phyloP scores from a whole-genome alignment of 257 asterid genomes.

The Ophiorrhiza pumila region DNA sequence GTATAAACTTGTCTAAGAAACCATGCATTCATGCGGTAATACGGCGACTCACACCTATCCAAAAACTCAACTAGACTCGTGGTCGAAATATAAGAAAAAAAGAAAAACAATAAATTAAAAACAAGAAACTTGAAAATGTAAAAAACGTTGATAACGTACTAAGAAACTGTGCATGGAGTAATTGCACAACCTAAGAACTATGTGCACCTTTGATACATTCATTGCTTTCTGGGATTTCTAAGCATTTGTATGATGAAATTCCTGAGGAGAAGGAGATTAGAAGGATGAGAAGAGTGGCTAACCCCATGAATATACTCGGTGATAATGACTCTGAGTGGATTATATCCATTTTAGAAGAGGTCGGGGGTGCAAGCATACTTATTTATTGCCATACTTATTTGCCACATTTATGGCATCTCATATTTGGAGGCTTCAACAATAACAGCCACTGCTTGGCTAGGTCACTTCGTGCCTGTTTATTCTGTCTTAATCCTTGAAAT shows the following conservation, averaged over 20 bases:
- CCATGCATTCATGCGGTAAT: too few species aligned
- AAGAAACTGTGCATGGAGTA: too few species aligned
- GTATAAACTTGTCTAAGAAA: too few species aligned
- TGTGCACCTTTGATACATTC: slow-evolving; percentile 95
- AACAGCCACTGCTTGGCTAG: slow-evolving; percentile 89
- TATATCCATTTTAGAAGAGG: slow-evolving; percentile 79
- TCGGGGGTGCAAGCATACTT: slow-evolving; percentile 85
- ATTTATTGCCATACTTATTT: slow-evolving; percentile 84
- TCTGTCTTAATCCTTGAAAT: neutral
- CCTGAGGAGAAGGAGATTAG: slow-evolving; percentile 88
- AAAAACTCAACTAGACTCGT: too few species aligned
- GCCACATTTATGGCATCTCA: slow-evolving; percentile 82
- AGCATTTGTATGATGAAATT: slow-evolving; percentile 76
- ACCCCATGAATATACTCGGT: slow-evolving; percentile 49
- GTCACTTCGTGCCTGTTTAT: slow-evolving; percentile 33
- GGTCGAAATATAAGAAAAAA: too few species aligned
- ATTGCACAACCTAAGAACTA: too few species aligned
- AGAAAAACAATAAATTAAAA: too few species aligned
- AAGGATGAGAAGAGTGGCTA: slow-evolving; percentile 89
- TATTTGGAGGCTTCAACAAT: slow-evolving; percentile 94
- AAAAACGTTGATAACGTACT: too few species aligned
- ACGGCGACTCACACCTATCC: too few species aligned
- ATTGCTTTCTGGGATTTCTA: slow-evolving; percentile 64
- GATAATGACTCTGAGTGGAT: slow-evolving; percentile 93
- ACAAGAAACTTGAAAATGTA: too few species aligned